phyloP scores from a whole-genome alignment of 805 yeast genomes.

The Yamadazyma laniorum region DNA sequence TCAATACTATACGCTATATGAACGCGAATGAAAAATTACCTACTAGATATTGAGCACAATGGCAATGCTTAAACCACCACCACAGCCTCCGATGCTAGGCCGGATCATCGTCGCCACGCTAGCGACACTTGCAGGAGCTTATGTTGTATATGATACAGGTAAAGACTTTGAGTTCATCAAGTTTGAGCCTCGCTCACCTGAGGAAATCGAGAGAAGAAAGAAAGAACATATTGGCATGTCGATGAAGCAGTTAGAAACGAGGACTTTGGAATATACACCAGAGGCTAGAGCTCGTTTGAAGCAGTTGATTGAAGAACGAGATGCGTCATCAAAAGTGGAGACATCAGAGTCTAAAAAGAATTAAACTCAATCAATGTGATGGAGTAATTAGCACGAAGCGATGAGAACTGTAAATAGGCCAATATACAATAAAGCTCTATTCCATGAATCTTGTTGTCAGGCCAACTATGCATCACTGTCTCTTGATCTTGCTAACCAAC shows the following conservation, averaged over 20 bases:
- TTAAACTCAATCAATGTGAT: not conserved
- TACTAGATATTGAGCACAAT: not conserved
- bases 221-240: constrained; percentile 29
- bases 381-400: not conserved
- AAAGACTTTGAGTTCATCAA: constrained; percentile 40
- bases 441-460: too few relatives aligned
- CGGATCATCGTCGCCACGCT: constrained; percentile 36
- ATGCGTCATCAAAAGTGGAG: not conserved
- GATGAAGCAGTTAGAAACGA: constrained; percentile 30
- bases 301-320: constrained; percentile 21
- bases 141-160: constrained; percentile 31
- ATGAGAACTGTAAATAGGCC: constrained; percentile 1
- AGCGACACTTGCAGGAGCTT: constrained; percentile 34
- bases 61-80: constrained; percentile 10
- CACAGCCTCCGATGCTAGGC: constrained; percentile 35
- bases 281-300: constrained; percentile 39
- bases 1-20: too few relatives aligned
- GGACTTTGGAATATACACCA: constrained; percentile 42
- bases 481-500: too few relatives aligned
- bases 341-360: too few relatives aligned
- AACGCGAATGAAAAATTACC: constrained; percentile 5
- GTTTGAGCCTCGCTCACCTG: constrained; percentile 36
- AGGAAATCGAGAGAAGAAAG: constrained; percentile 38
- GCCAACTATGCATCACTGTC: too few relatives aligned
- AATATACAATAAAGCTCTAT: too few relatives aligned